Evolutionary conservation across 2,329 filamentous ascomycete species (phyloP).

Genomic region (Ambrosiella xylebori): DNA sequence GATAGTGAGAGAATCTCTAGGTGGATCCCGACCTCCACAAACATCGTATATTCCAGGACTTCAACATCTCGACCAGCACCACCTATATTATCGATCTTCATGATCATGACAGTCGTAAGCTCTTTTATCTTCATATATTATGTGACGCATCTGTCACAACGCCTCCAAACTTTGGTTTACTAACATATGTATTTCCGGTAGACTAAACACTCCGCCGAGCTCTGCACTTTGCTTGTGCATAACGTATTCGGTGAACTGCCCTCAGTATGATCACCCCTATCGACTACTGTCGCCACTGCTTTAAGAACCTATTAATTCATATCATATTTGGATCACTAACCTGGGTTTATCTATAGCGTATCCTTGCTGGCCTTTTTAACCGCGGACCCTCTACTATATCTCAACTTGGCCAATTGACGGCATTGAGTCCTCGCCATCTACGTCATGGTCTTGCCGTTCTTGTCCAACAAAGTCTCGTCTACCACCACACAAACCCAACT

Average conservation of each 20-base stretch:
- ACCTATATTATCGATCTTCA: neutral
- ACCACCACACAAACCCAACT: conserved; percentile 46
- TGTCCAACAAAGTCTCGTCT: conserved; percentile 74
- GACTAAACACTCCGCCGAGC: conserved; percentile 65
- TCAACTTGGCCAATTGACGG: conserved; percentile 54
- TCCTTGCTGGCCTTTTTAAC: conserved; percentile 62
- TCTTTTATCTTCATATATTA: neutral
- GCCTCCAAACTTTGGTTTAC: conserved; percentile 12
- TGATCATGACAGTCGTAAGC: neutral
- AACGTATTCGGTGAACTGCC: conserved; percentile 84
- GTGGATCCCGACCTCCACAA: conserved; percentile 32
- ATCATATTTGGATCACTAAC: neutral
- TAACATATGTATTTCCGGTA: conserved; percentile 17
- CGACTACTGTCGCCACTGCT: conserved; percentile 13
- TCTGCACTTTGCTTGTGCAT: conserved; percentile 76
- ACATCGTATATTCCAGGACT: neutral
- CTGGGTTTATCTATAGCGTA: conserved; percentile 40
- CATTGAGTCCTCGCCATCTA: conserved; percentile 56
- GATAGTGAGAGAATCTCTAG: conserved; percentile 64
- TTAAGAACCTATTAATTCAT: neutral
- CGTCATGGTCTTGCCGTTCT: conserved; percentile 70
- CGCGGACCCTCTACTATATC: conserved; percentile 59
- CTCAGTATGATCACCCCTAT: conserved; percentile 44
- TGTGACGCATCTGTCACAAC: conserved; percentile 17
- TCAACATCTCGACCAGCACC: neutral